Evolutionary conservation across 441 rosid species (phyloP).

Genomic region (Populus hybrid): DNA sequence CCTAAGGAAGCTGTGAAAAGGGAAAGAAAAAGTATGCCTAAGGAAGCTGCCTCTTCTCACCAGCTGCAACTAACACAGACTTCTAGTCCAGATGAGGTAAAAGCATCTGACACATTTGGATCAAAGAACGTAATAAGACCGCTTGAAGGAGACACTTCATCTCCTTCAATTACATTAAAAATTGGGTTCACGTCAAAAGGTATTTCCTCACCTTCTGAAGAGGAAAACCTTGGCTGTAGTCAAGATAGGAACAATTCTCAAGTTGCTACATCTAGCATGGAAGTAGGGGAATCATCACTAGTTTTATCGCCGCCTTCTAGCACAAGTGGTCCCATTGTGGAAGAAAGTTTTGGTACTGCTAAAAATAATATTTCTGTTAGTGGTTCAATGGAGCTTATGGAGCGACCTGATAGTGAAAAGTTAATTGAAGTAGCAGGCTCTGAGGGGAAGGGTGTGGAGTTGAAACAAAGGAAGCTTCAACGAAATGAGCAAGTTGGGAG

Average conservation of each 20-base stretch:
- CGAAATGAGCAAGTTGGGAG: constrained; percentile 63
- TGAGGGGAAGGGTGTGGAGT: constrained; percentile 35
- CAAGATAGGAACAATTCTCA: constrained; percentile 38
- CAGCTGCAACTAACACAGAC: constrained; percentile 34
- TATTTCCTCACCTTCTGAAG: constrained; percentile 40
- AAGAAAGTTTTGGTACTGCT: constrained; percentile 41
- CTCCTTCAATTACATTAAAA: constrained; percentile 36
- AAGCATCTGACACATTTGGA: constrained; percentile 29
- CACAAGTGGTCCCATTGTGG: constrained; percentile 32
- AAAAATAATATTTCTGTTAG: constrained; percentile 32
- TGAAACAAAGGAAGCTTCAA: constrained; percentile 68
- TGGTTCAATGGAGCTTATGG: constrained; percentile 36
- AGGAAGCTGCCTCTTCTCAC: constrained; percentile 39
- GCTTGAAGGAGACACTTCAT: constrained; percentile 35
- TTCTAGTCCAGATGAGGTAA: constrained; percentile 36
- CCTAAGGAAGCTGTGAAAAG: too few relatives aligned
- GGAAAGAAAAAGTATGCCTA: constrained; percentile 36
- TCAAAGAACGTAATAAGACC: constrained; percentile 29
- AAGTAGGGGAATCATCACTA: constrained; percentile 33
- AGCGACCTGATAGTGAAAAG: constrained; percentile 38
- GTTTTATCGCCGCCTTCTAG: constrained; percentile 37
- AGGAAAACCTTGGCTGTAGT: constrained; percentile 28
- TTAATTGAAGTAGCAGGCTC: constrained; percentile 38
- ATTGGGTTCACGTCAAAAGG: constrained; percentile 40
- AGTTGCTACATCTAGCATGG: constrained; percentile 34